Evolutionary conservation across 2,329 filamentous ascomycete genomes (phyloP).

Genomic region (Cryphonectria japonica): DNA sequence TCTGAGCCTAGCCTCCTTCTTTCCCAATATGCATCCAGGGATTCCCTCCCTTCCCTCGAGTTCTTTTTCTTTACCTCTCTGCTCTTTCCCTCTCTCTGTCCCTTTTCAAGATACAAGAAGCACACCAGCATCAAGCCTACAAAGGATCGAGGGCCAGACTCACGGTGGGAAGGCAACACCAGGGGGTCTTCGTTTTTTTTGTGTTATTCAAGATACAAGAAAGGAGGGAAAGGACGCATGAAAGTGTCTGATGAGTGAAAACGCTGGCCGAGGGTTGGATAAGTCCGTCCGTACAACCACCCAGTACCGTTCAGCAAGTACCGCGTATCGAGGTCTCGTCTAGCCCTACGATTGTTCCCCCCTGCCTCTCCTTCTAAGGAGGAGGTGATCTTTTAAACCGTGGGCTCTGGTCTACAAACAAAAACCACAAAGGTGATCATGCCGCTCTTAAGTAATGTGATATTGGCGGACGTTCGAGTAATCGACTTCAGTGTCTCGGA

Average conservation of each 20-base stretch:
- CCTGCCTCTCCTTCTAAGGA: no score
- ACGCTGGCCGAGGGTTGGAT: not conserved
- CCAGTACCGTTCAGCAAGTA: not conserved
- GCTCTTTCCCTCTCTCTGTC: not conserved
- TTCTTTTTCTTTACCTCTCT: not conserved
- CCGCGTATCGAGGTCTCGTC: not conserved
- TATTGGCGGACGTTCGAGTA: not conserved
- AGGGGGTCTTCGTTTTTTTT: not conserved
- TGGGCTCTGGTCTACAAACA: not conserved
- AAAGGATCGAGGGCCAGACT: not conserved
- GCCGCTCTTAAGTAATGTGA: not conserved
- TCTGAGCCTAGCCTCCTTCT: not conserved
- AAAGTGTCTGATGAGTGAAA: not conserved
- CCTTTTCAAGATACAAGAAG: not conserved
- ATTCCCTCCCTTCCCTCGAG: conserved; percentile 2
- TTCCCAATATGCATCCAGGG: not conserved
- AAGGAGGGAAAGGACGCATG: not conserved
- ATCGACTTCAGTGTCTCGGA: not conserved
- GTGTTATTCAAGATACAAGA: not conserved
- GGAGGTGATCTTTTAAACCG: not conserved
- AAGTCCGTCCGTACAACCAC: not conserved
- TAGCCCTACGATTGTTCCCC: not conserved
- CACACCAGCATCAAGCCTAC: not conserved
- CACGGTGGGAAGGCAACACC: not conserved
- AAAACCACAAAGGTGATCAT: no score